Evolutionary conservation across 1,139 yeast species (phyloP).

Genomic region (Yamadazyma songkhlaensis): DNA sequence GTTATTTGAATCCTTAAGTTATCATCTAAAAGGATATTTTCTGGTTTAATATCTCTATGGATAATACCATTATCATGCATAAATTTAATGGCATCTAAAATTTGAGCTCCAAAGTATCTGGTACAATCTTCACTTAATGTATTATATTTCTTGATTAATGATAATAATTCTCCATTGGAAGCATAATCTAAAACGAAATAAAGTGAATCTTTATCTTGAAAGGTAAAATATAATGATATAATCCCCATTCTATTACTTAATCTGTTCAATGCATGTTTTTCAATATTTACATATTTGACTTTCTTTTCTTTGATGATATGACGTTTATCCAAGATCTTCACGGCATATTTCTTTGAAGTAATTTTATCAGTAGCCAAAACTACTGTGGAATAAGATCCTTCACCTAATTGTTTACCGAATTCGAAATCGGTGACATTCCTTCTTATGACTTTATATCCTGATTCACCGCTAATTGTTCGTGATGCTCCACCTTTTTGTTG

Average conservation of each 20-base stretch:
- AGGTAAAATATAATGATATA: constrained; percentile 84
- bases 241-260: constrained; percentile 73
- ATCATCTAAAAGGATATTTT: constrained; percentile 64
- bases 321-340: constrained; percentile 85
- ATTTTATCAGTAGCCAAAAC: constrained; percentile 79
- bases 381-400: constrained; percentile 95
- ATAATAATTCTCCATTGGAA: constrained; percentile 84
- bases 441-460: constrained; percentile 32
- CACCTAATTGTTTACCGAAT: constrained; percentile 86
- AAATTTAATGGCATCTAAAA: constrained; percentile 61
- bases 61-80: constrained; percentile 76
- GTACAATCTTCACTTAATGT: constrained; percentile 78
- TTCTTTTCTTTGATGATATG: constrained; percentile 95
- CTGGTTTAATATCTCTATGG: constrained; percentile 81
- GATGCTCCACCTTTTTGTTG: constrained; percentile 39
- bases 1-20: constrained; percentile 70
- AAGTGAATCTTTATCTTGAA: constrained; percentile 84
- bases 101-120: constrained; percentile 64
- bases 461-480: constrained; percentile 19
- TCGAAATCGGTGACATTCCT: constrained; percentile 81
- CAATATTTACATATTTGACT: constrained; percentile 94
- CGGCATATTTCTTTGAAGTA: constrained; percentile 76
- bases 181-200: constrained; percentile 94
- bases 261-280: constrained; percentile 85
- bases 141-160: constrained; percentile 73